phyloP scores from a whole-genome alignment of 2,329 filamentous ascomycete species.

The Talaromyces sp. region DNA sequence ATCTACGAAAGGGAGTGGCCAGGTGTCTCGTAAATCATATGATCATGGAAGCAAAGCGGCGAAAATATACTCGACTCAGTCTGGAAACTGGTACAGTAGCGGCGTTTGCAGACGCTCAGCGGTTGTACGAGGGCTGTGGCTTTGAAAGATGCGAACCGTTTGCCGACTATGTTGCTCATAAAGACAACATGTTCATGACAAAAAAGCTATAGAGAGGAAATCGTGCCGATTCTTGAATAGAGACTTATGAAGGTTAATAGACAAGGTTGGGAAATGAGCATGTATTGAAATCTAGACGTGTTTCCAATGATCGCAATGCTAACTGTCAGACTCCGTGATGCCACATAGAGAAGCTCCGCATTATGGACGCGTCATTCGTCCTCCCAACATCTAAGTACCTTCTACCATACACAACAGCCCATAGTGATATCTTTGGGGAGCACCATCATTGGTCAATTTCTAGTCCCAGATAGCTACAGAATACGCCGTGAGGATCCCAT shows the following conservation, averaged over 20 bases:
- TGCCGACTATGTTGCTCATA: not conserved
- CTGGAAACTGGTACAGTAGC: not conserved
- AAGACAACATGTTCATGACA: constrained; percentile 3
- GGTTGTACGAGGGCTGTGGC: not conserved
- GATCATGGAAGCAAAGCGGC: not conserved
- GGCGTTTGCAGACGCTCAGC: not conserved
- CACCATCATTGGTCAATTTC: not conserved
- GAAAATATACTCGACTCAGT: not conserved
- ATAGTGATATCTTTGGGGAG: not conserved
- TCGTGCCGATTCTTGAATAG: not conserved
- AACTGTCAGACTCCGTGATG: not conserved
- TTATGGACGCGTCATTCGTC: not conserved
- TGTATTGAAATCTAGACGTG: not conserved
- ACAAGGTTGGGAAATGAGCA: not conserved
- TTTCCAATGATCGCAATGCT: not conserved
- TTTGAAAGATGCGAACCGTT: constrained; percentile 5
- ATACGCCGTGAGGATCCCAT: constrained; percentile 19
- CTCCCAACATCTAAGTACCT: too few species aligned
- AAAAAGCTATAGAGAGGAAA: not conserved
- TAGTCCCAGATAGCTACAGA: constrained; percentile 43
- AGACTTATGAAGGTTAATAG: too few species aligned
- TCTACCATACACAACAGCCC: not conserved
- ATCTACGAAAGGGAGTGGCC: not conserved
- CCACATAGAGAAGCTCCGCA: not conserved
- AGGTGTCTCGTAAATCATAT: not conserved